Evolutionary conservation across 1,139 yeast species (phyloP).

Genomic region (Debaryomyces nepalensis): DNA sequence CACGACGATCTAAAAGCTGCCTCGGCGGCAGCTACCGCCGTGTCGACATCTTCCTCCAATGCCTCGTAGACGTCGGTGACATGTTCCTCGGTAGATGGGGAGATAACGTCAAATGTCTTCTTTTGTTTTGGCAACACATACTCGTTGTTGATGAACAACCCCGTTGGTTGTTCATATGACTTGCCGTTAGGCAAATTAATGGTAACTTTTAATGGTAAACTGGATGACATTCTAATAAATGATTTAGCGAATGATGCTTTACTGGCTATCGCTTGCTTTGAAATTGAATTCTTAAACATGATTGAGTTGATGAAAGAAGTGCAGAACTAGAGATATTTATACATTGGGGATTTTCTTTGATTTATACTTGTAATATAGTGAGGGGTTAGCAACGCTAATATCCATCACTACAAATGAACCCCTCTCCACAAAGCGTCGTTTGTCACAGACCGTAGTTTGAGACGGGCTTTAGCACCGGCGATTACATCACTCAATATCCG

Average conservation of each 20-base stretch:
- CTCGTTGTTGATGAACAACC: constrained; percentile 63
- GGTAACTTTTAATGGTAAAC: constrained; percentile 48
- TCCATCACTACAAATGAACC: background rate
- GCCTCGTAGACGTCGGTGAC: constrained; percentile 74
- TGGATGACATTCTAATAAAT: constrained; percentile 18
- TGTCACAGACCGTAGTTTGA: background rate
- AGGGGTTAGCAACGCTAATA: too few species aligned
- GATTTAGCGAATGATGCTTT: background rate
- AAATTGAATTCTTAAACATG: constrained; percentile 5
- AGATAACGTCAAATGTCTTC: constrained; percentile 60
- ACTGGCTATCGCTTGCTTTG: constrained; percentile 3
- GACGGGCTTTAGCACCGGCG: constrained; percentile 2
- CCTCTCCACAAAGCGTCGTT: background rate
- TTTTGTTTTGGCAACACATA: constrained; percentile 45
- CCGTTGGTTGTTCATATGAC: constrained; percentile 64
- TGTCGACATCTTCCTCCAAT: constrained; percentile 67
- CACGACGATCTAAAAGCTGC: constrained; percentile 58
- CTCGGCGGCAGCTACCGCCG: constrained; percentile 80
- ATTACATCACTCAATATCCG: constrained; percentile 1
- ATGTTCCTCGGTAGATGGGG: constrained; percentile 70
- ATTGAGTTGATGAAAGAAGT: background rate
- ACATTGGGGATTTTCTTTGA: background rate
- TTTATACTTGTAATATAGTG: constrained; percentile 5
- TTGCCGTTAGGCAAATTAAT: constrained; percentile 67
- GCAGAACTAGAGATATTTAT: background rate